Evolutionary conservation across 2,329 filamentous ascomycete genomes (phyloP).

Genomic region (Lizonia empirigonia): DNA sequence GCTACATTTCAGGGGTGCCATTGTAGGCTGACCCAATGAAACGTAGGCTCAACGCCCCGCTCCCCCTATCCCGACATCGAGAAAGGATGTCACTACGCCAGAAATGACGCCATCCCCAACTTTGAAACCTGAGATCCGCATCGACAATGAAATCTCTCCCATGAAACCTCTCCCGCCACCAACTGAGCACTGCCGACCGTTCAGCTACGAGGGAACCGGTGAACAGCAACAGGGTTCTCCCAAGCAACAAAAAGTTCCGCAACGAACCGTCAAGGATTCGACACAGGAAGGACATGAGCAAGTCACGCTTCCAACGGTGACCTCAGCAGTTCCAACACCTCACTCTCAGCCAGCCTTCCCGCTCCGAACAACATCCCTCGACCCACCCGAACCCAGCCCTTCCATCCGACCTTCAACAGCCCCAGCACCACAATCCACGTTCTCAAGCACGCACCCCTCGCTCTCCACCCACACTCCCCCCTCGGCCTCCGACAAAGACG

Average conservation of each 20-base stretch:
- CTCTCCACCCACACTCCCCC: background rate
- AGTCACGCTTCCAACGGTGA: background rate
- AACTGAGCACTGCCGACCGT: conserved; percentile 27
- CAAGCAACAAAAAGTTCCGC: conserved; percentile 1
- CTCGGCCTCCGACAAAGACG: background rate
- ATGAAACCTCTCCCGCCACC: conserved; percentile 26
- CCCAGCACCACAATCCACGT: conserved; percentile 9
- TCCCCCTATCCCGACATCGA: conserved; percentile 22
- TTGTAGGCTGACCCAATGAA: background rate
- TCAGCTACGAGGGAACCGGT: conserved; percentile 33
- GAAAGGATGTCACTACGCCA: conserved; percentile 35
- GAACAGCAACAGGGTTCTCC: conserved; percentile 8
- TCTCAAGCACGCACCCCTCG: conserved; percentile 1
- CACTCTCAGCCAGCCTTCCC: conserved; percentile 4
- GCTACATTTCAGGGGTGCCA: background rate
- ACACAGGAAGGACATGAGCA: background rate
- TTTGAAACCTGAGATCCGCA: conserved; percentile 22
- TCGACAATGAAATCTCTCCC: conserved; percentile 29
- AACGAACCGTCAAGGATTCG: background rate
- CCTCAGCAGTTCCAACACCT: conserved; percentile 5
- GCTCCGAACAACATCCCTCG: conserved; percentile 17
- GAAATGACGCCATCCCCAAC: conserved; percentile 39
- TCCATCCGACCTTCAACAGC: conserved; percentile 10
- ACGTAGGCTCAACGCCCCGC: conserved; percentile 30
- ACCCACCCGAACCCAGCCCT: conserved; percentile 17